phyloP scores from a whole-genome alignment of 2,329 filamentous ascomycete genomes.

The Bimuria novae-zelandiae region DNA sequence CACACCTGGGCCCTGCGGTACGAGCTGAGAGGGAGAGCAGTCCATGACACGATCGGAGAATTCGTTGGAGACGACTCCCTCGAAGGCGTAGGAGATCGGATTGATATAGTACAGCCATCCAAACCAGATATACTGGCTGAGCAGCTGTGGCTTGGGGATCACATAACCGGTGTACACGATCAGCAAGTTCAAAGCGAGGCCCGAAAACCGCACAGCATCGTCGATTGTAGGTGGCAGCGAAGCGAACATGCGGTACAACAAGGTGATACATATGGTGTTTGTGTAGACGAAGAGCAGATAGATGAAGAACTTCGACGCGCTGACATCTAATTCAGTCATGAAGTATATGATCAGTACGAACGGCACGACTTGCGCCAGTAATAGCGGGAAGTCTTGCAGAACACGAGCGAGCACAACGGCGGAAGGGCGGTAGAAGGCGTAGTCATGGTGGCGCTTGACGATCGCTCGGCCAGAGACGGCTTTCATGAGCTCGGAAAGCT shows the following conservation, averaged over 20 bases:
- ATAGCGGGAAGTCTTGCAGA: slow-evolving; percentile 65
- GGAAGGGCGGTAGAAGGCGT: slow-evolving; percentile 72
- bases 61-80: slow-evolving; percentile 70
- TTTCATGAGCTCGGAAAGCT: slow-evolving; percentile 77
- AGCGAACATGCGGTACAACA: slow-evolving; percentile 70
- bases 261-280: slow-evolving; percentile 65
- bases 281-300: slow-evolving; percentile 67
- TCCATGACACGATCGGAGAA: slow-evolving; percentile 61
- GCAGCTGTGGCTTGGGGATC: slow-evolving; percentile 67
- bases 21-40: slow-evolving; percentile 63
- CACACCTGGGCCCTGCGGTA: slow-evolving; percentile 61
- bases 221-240: slow-evolving; percentile 67
- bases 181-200: slow-evolving; percentile 65
- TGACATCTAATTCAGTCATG: slow-evolving; percentile 62
- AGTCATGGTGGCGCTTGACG: slow-evolving; percentile 69
- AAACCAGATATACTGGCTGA: slow-evolving; percentile 66
- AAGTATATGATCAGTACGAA: slow-evolving; percentile 70
- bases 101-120: slow-evolving; percentile 55
- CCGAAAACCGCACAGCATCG: slow-evolving; percentile 67
- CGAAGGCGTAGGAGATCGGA: slow-evolving; percentile 64
- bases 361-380: slow-evolving; percentile 62
- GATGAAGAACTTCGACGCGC: slow-evolving; percentile 68
- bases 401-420: slow-evolving; percentile 67
- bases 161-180: slow-evolving; percentile 70
- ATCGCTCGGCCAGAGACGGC: slow-evolving; percentile 73